phyloP scores from a whole-genome alignment of 208 protist genomes.

The Crithidia bombi region DNA sequence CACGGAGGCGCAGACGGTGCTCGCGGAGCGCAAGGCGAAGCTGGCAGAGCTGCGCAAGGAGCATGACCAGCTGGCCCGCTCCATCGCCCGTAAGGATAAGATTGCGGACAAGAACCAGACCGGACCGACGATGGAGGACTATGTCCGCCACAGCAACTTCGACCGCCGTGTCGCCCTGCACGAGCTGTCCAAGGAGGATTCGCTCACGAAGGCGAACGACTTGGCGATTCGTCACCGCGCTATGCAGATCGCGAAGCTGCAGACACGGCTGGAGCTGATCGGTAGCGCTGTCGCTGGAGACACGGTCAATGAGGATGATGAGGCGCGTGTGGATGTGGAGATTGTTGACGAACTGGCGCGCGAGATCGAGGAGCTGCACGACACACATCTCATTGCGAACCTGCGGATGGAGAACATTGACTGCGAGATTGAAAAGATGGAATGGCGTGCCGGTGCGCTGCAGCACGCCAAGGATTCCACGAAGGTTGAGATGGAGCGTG shows the following conservation, averaged over 20 bases:
- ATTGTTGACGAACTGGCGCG: conserved; percentile 57
- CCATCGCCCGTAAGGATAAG: conserved; percentile 51
- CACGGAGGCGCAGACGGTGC: conserved; percentile 47
- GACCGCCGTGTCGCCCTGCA: conserved; percentile 65
- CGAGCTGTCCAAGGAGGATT: conserved; percentile 54
- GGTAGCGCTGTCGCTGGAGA: conserved; percentile 69
- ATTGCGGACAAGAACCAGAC: conserved; percentile 50
- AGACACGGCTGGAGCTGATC: conserved; percentile 80
- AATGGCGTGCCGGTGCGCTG: conserved; percentile 50
- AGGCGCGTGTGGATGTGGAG: conserved; percentile 74
- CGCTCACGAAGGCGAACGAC: conserved; percentile 62
- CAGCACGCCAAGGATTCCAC: conserved; percentile 60
- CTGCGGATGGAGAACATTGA: conserved; percentile 61
- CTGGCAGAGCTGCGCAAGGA: conserved; percentile 51
- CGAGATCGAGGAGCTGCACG: conserved; percentile 64
- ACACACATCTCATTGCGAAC: conserved; percentile 50
- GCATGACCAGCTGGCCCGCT: conserved; percentile 35
- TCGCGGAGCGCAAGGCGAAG: conserved; percentile 62
- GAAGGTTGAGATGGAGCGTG: conserved; percentile 50
- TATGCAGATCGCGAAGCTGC: conserved; percentile 71
- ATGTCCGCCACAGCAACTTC: conserved; percentile 57
- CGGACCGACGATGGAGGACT: conserved; percentile 50
- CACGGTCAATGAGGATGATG: conserved; percentile 36
- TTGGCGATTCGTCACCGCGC: conserved; percentile 65
- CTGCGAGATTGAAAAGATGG: conserved; percentile 65